These are phyloP conservation scores for Daedaleopsis sinensis DNA, from an alignment of 768 basidiomycete species.

Conservation along the genomic window DNA sequence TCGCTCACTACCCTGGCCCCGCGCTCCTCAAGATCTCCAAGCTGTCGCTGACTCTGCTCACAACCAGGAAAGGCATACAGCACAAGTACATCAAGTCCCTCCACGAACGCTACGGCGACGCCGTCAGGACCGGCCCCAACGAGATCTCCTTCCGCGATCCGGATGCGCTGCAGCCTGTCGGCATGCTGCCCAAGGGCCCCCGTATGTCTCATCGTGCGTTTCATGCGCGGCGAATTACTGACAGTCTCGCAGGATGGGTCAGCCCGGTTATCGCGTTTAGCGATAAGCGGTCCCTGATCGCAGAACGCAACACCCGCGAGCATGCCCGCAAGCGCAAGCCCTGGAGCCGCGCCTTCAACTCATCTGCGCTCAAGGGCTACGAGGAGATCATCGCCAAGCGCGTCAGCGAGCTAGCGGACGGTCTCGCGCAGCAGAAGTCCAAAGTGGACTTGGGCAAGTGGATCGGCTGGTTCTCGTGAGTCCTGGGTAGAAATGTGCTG, in stretches of 20 bases:
- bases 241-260: too few species aligned
- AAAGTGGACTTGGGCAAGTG: slow-evolving; percentile 8
- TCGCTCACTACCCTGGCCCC: slow-evolving; percentile 30
- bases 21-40: slow-evolving; percentile 23
- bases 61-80: slow-evolving; percentile 16
- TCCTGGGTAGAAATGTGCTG: slow-evolving; percentile 34
- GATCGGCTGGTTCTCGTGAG: slow-evolving; percentile 21
- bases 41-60: slow-evolving; percentile 10
- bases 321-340: slow-evolving; percentile 44
- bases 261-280: too few species aligned
- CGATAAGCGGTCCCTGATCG: slow-evolving; percentile 27
- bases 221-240: too few species aligned
- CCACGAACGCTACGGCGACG: slow-evolving; percentile 36
- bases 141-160: slow-evolving; percentile 45
- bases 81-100: slow-evolving; percentile 18
- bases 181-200: slow-evolving; percentile 31
- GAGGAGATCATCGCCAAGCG: slow-evolving; percentile 40
- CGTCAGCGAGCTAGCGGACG: slow-evolving; percentile 21
- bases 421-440: not conserved
- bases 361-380: slow-evolving; percentile 47
- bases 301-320: slow-evolving; percentile 37
- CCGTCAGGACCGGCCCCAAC: slow-evolving; percentile 40
- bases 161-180: slow-evolving; percentile 34
- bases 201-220: not conserved
- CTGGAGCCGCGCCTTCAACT: slow-evolving; percentile 47